A percentile compares a stretch with the other conserved stretches of the same genome.
Evolutionary conservation across 768 basidiomycete genomes (phyloP).

Genomic region (Tylopilus balloui): DNA sequence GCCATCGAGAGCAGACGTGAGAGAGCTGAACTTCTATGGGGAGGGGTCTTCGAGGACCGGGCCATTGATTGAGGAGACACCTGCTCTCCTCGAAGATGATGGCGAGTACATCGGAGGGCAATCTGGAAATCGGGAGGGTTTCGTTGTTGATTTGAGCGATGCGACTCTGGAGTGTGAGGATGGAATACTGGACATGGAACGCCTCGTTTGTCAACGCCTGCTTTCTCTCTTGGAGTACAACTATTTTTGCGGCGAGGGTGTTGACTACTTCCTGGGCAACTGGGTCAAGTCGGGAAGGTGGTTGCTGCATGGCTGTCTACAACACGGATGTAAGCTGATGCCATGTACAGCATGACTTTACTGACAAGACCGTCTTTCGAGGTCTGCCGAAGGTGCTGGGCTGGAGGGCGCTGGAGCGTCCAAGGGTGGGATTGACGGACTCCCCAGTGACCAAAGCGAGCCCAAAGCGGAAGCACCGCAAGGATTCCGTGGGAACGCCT

Average conservation of each 20-base stretch:
- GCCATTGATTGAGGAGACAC: slow-evolving; percentile 25
- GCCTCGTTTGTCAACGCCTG: slow-evolving; percentile 22
- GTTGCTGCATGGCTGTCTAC: slow-evolving; percentile 20
- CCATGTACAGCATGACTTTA: slow-evolving; percentile 13
- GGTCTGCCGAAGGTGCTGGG: slow-evolving; percentile 5
- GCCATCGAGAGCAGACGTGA: slow-evolving; percentile 34
- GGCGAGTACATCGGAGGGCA: slow-evolving; percentile 32
- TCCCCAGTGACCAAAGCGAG: slow-evolving; percentile 2
- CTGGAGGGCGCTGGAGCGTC: background rate
- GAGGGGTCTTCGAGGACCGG: slow-evolving; percentile 27
- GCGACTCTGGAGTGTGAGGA: slow-evolving; percentile 29
- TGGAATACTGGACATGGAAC: slow-evolving; percentile 25
- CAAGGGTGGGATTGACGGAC: background rate
- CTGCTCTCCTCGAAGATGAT: slow-evolving; percentile 33
- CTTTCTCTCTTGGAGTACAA: slow-evolving; percentile 20
- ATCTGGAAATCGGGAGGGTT: slow-evolving; percentile 27
- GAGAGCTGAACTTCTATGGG: slow-evolving; percentile 34
- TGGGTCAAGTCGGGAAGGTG: slow-evolving; percentile 14
- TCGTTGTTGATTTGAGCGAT: slow-evolving; percentile 31
- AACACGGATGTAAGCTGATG: slow-evolving; percentile 18
- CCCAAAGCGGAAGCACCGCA: slow-evolving; percentile 9
- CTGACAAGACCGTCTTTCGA: slow-evolving; percentile 24
- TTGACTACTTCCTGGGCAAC: slow-evolving; percentile 26
- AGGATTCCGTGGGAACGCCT: background rate
- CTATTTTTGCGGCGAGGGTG: slow-evolving; percentile 19